These are phyloP conservation scores for Leccinum subfulvum DNA, from an alignment of 1,284 basidiomycete species.

Conservation along the genomic window DNA sequence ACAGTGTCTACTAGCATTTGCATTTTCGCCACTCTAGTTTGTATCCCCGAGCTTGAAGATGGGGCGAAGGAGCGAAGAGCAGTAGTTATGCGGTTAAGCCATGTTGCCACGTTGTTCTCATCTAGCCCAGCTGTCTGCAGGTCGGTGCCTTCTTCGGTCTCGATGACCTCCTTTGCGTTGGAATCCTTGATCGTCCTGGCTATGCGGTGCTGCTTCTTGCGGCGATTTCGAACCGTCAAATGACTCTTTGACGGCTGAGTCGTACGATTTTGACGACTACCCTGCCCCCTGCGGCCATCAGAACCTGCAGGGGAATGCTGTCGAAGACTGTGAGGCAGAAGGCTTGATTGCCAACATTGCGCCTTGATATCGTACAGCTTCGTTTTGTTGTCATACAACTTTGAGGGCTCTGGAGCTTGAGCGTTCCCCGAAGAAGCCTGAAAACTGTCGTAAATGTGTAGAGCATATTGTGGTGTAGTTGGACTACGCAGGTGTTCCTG, in stretches of 20 bases:
- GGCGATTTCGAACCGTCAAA: no score
- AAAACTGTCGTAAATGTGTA: not conserved
- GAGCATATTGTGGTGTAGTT: not conserved
- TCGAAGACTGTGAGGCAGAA: not conserved
- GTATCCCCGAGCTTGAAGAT: not conserved
- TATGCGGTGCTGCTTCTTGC: no score
- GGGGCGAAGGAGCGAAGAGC: not conserved
- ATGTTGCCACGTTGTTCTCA: not conserved
- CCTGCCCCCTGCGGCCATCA: not conserved
- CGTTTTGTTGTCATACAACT: not conserved
- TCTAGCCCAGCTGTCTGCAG: not conserved
- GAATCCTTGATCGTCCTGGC: no score
- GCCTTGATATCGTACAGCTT: not conserved
- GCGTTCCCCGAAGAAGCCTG: not conserved
- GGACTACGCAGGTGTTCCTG: not conserved
- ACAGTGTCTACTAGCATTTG: not conserved
- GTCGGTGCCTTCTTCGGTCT: not conserved
- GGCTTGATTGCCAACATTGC: not conserved
- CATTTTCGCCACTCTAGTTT: not conserved
- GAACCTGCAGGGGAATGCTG: not conserved
- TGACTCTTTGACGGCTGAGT: no score
- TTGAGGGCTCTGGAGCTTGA: not conserved
- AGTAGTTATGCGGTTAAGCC: not conserved
- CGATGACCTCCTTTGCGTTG: not conserved
- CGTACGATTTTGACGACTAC: not conserved